Conservation (phyloP, 1,139 yeast species). For the Chernovozyma sophiae-reginae region DNA sequence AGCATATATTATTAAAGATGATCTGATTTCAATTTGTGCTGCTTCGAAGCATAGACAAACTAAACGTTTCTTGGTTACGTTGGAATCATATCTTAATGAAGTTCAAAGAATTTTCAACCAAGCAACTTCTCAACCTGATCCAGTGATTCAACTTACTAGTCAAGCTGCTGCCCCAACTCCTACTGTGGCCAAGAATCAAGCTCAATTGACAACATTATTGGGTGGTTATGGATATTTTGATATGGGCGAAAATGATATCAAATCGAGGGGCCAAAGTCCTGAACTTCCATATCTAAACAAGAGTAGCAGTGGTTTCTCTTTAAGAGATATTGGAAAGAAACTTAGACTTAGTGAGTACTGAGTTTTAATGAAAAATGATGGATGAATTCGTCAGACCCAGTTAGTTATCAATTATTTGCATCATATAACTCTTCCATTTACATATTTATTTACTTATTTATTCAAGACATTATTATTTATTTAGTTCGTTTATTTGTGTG, state of each 20-base stretch:
- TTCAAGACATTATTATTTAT: constrained; percentile 9
- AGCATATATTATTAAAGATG: constrained; percentile 84
- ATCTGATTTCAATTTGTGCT: constrained; percentile 80
- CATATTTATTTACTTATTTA: constrained; percentile 5
- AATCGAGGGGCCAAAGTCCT: constrained; percentile 68
- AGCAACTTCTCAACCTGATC: constrained; percentile 17
- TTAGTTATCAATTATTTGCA: constrained; percentile 8
- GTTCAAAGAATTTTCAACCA: constrained; percentile 54
- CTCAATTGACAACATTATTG: constrained; percentile 44
- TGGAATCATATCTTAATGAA: constrained; percentile 65
- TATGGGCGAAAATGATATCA: constrained; percentile 65
- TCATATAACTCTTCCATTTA: too few species aligned
- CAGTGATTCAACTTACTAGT: background rate
- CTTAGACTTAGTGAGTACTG: constrained; percentile 69
- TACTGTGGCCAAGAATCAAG: constrained; percentile 1
- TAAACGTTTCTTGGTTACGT: constrained; percentile 69
- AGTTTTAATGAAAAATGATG: too few species aligned
- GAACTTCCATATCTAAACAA: constrained; percentile 54
- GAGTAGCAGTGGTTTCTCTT: constrained; percentile 44
- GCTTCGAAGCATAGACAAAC: constrained; percentile 92
- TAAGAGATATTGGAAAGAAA: constrained; percentile 68
- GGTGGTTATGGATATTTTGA: constrained; percentile 83
- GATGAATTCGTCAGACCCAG: constrained; percentile 5
- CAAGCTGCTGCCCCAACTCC: constrained; percentile 3
- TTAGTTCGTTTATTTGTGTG: too few species aligned